Conservation (phyloP, 495 filamentous ascomycete genomes). For the Cercophora newfieldiana region DNA sequence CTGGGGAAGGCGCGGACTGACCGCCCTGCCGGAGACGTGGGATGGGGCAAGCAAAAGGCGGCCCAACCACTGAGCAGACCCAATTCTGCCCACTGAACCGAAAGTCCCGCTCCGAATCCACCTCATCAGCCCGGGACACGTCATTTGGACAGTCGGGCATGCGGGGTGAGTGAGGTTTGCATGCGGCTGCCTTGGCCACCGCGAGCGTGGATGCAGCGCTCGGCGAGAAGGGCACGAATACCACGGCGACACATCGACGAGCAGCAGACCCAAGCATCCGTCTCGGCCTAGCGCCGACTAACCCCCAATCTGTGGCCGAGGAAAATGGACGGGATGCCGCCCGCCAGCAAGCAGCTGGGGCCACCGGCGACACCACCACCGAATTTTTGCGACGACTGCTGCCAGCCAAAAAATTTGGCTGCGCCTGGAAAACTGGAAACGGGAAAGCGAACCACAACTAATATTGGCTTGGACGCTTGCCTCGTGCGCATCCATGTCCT, state of each 20-base stretch:
- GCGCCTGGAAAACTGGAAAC: not conserved
- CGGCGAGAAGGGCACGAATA: slow-evolving; percentile 28
- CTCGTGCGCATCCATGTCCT: not conserved
- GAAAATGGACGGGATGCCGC: not conserved
- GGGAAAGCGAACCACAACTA: not conserved
- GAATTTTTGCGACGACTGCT: not conserved
- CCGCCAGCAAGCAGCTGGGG: not conserved
- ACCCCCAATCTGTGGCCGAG: no score
- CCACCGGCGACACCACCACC: not conserved
- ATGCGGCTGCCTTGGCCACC: slow-evolving; percentile 22
- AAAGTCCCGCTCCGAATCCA: not conserved
- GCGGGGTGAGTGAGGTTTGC: slow-evolving; percentile 25
- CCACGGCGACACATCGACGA: slow-evolving; percentile 30
- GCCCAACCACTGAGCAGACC: not conserved
- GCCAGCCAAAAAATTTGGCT: not conserved
- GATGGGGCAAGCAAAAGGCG: not conserved
- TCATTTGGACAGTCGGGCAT: slow-evolving; percentile 27
- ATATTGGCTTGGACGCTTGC: slow-evolving; percentile 6
- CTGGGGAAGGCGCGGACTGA: not conserved
- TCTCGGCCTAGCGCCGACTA: slow-evolving; percentile 5
- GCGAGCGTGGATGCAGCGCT: slow-evolving; percentile 15
- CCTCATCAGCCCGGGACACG: slow-evolving; percentile 21
- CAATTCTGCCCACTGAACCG: not conserved
- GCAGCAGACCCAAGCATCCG: slow-evolving; percentile 5
- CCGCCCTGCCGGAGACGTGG: not conserved